Evolutionary conservation across 176 grass and related monocot genomes (phyloP), one percentile per base, ranked within the genome.

Genomic region (Juncus inflexus): DNA sequence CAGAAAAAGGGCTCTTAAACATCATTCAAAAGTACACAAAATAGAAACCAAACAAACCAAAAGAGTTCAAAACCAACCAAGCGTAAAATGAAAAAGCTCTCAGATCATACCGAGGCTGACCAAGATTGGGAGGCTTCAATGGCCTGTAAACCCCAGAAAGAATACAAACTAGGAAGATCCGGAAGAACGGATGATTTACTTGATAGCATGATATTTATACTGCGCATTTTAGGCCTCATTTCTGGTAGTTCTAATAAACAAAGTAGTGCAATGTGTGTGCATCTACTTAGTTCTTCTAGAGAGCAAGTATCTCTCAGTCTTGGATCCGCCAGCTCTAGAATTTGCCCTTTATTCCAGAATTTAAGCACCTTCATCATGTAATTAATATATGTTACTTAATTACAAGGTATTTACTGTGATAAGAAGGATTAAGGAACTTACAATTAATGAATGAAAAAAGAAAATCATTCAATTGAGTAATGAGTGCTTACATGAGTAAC

Each of bases 401-500:
- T n/a, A n/a, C n/a, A n/a, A n/a, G n/a, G n/a, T n/a, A n/a, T n/a
- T n/a, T n/a, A n/a, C n/a, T n/a, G n/a, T n/a, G n/a, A n/a, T n/a
- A n/a, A n/a, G n/a, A n/a, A n/a, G n/a, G n/a, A n/a, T n/a, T n/a
- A n/a, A n/a, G n/a, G n/a, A n/a, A n/a, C n/a, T n/a, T n/a, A n/a
- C 7, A 2, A 13, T 10, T 16, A 16, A 6, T 4, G 43, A 9
- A 6, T 37, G 7, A 40, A 13, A 36, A n/a, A n/a, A n/a, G n/a
- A n/a, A n/a, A n/a, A n/a, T n/a, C n/a, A n/a, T n/a, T n/a, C n/a
- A n/a, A n/a, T n/a, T n/a, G 9, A 56, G 50, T 35, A 9, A 19
- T 37, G 54, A 52, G 50, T 40, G 35, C 66, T 69, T 69, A 69
- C 66, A 57, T 55, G 28, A 56, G 12, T 40, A 56, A 69, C 66